phyloP scores from a whole-genome alignment of 2,329 filamentous ascomycete species.

The Phaeoacremonium minimum region DNA sequence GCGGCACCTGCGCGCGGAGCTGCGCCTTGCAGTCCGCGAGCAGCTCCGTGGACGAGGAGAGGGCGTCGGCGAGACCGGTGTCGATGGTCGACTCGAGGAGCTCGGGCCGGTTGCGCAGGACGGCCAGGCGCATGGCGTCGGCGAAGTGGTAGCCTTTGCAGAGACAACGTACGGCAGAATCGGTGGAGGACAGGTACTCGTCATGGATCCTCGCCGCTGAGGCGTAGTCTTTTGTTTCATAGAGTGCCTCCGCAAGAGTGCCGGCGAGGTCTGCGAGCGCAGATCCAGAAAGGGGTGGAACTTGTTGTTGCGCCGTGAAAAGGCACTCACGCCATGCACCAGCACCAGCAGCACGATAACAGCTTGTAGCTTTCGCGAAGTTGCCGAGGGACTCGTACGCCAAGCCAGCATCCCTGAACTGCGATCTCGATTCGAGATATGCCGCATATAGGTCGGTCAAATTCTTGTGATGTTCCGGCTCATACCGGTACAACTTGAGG shows the following conservation, averaged over 20 bases:
- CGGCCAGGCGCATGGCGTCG: conserved; percentile 78
- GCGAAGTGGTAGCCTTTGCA: conserved; percentile 86
- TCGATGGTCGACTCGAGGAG: conserved; percentile 71
- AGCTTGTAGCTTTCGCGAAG: conserved; percentile 69
- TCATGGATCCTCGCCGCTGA: conserved; percentile 75
- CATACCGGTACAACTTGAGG: conserved; percentile 79
- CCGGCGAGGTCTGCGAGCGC: conserved; percentile 66
- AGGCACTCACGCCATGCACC: conserved; percentile 87
- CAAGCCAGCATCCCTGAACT: conserved; percentile 81
- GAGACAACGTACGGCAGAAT: conserved; percentile 67
- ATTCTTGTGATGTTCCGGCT: conserved; percentile 57
- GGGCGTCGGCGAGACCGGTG: conserved; percentile 71
- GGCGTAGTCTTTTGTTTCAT: conserved; percentile 79
- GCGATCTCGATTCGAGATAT: conserved; percentile 69
- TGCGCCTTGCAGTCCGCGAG: conserved; percentile 90
- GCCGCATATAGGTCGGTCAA: conserved; percentile 78
- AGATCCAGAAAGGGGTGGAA: conserved; percentile 52
- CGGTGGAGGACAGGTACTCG: conserved; percentile 73
- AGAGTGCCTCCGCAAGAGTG: conserved; percentile 71
- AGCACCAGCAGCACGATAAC: conserved; percentile 76
- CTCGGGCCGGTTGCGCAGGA: conserved; percentile 52
- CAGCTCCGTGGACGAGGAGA: conserved; percentile 81
- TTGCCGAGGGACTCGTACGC: conserved; percentile 83
- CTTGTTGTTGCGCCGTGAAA: conserved; percentile 66
- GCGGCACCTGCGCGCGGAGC: conserved; percentile 77